Conservation (phyloP, 2,329 filamentous ascomycete species). For the Arthroderma sp. region DNA sequence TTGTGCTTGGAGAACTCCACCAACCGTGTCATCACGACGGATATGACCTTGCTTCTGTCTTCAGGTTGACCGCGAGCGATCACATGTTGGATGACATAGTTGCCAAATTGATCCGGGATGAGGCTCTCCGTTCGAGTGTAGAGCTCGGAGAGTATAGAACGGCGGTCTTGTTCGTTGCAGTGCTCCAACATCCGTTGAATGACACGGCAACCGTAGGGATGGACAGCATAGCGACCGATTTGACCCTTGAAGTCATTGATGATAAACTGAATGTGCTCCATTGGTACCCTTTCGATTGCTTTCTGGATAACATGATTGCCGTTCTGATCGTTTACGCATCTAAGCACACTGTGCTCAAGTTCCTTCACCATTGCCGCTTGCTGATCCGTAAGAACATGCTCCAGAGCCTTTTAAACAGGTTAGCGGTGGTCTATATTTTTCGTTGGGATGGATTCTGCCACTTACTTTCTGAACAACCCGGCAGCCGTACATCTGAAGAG, state of each 20-base stretch:
- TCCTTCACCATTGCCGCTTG: slow-evolving; percentile 74
- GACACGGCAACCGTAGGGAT: slow-evolving; percentile 82
- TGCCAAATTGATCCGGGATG: slow-evolving; percentile 80
- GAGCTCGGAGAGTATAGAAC: slow-evolving; percentile 63
- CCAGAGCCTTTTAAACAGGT: slow-evolving; percentile 51
- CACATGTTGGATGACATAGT: slow-evolving; percentile 91
- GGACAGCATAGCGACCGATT: slow-evolving; percentile 58
- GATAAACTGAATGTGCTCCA: slow-evolving; percentile 70
- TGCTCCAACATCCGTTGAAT: slow-evolving; percentile 84
- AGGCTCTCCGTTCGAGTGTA: slow-evolving; percentile 57
- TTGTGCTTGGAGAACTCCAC: slow-evolving; percentile 81
- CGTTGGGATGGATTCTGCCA: slow-evolving; percentile 9
- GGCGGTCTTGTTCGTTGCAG: slow-evolving; percentile 58
- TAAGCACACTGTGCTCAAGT: slow-evolving; percentile 60
- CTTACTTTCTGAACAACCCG: slow-evolving; percentile 84
- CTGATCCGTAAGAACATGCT: slow-evolving; percentile 83
- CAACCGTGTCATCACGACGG: slow-evolving; percentile 57
- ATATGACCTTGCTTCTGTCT: slow-evolving; percentile 60
- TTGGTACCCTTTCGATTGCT: slow-evolving; percentile 68
- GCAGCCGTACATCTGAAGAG: slow-evolving; percentile 82
- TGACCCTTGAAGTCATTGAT: slow-evolving; percentile 66
- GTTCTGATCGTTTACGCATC: slow-evolving; percentile 73
- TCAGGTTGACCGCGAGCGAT: slow-evolving; percentile 63
- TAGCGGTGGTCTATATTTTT: slow-evolving; percentile 7
- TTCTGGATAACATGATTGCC: slow-evolving; percentile 97